Evolutionary conservation across 2,329 filamentous ascomycete species (phyloP).

Genomic region (Diaporthe aspalathi): DNA sequence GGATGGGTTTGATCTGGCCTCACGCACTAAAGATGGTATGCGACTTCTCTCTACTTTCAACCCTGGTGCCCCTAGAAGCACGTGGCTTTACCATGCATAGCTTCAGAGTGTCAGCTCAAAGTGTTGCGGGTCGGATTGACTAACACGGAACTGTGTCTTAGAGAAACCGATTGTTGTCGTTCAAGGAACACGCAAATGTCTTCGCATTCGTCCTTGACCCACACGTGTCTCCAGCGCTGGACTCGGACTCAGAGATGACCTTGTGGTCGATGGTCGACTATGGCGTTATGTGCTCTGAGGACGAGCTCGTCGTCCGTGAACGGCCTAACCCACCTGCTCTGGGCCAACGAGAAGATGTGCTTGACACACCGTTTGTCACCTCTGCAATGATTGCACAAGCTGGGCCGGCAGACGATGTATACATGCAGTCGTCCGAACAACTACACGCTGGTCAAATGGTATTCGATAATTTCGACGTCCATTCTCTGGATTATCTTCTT

Average conservation of each 20-base stretch:
- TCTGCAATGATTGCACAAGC: neutral
- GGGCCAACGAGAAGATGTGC: neutral
- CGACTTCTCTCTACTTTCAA: neutral
- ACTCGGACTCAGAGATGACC: neutral
- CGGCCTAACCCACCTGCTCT: neutral
- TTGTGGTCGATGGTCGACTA: constrained; percentile 18
- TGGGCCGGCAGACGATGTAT: neutral
- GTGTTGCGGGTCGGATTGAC: neutral
- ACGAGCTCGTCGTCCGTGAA: neutral
- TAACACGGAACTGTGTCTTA: neutral
- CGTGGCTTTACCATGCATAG: neutral
- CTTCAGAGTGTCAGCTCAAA: neutral
- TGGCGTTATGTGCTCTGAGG: constrained; percentile 1
- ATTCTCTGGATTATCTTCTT: constrained; percentile 4
- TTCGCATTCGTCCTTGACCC: neutral
- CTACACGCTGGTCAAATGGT: neutral
- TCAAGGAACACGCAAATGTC: neutral
- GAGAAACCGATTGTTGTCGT: neutral
- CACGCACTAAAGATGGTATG: constrained; percentile 4
- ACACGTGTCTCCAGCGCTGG: neutral
- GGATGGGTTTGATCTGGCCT: neutral
- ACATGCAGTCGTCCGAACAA: neutral
- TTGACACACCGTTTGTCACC: neutral
- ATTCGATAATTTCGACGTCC: neutral
- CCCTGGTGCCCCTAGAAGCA: too few relatives aligned